Evolutionary conservation across 2,329 filamentous ascomycete genomes (phyloP).

Genomic region (Epicoccum sorghinum): DNA sequence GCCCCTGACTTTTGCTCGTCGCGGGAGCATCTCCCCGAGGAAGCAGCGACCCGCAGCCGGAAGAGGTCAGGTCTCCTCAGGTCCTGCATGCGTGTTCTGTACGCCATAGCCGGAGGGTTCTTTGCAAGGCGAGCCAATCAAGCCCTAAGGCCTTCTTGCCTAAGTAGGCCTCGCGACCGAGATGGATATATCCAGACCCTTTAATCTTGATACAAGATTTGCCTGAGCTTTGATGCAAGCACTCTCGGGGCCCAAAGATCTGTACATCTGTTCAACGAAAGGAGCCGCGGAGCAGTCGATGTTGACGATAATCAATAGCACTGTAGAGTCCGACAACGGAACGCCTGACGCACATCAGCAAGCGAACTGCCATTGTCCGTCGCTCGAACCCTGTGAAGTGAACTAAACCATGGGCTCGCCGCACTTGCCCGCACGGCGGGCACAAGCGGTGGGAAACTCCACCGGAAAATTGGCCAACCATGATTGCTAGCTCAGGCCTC

Average conservation of each 20-base stretch:
- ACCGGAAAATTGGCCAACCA: not conserved
- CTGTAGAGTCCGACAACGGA: not conserved
- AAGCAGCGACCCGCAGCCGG: not conserved
- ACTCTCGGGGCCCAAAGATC: not conserved
- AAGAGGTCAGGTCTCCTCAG: not conserved
- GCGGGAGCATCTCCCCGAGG: not conserved
- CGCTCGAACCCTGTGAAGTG: not conserved
- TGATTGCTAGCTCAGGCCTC: too few relatives aligned
- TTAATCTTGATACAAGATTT: constrained; percentile 5
- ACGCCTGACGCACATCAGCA: not conserved
- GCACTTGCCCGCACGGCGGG: not conserved
- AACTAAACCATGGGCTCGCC: not conserved
- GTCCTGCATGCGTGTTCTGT: not conserved
- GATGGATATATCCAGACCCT: constrained; percentile 8
- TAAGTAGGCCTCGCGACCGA: constrained; percentile 3
- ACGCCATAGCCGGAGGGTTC: not conserved
- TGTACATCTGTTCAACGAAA: not conserved
- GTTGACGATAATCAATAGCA: not conserved
- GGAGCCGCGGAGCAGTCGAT: not conserved
- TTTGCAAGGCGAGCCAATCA: constrained; percentile 6
- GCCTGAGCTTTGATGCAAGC: not conserved
- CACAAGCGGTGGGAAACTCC: not conserved
- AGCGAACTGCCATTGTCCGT: not conserved
- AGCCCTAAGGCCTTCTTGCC: not conserved
- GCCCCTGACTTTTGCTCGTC: not conserved